Evolutionary conservation across 2,329 filamentous ascomycete species (phyloP).

Genomic region (Fusarium buharicum): DNA sequence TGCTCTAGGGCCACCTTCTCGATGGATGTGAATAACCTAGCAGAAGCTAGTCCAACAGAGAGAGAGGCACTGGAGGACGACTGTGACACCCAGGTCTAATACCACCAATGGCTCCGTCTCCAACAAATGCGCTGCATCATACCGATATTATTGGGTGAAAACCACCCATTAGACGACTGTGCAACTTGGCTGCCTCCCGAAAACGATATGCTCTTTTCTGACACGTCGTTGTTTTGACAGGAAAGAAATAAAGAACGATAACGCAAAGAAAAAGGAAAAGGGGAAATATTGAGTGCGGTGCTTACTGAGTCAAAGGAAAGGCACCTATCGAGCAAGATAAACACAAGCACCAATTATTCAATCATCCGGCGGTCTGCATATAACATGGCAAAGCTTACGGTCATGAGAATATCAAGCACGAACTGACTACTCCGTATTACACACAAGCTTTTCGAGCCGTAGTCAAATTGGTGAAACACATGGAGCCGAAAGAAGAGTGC

Average conservation of each 20-base stretch:
- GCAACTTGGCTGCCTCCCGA: constrained; percentile 19
- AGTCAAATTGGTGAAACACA: not conserved
- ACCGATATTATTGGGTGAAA: constrained; percentile 25
- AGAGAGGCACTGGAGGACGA: constrained; percentile 18
- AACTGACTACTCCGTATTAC: constrained; percentile 5
- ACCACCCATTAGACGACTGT: constrained; percentile 13
- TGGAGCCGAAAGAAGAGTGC: constrained; percentile 15
- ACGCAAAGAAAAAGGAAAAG: constrained; percentile 10
- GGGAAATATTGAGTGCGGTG: constrained; percentile 21
- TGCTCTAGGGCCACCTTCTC: constrained; percentile 30
- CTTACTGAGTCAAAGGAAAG: constrained; percentile 21
- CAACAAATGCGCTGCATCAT: constrained; percentile 15
- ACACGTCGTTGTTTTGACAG: constrained; percentile 25
- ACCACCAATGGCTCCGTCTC: constrained; percentile 31
- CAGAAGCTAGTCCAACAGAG: constrained; percentile 11
- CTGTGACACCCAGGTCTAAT: constrained; percentile 10
- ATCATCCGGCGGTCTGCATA: constrained; percentile 4
- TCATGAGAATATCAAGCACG: constrained; percentile 11
- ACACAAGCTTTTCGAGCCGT: constrained; percentile 11
- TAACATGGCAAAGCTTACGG: not conserved
- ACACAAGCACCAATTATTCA: not conserved
- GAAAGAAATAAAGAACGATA: constrained; percentile 12
- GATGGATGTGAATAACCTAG: constrained; percentile 16
- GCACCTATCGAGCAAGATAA: constrained; percentile 10
- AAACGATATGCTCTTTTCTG: constrained; percentile 22